Base-by-base conservation (phyloP, 805 yeast species). In the Cyberlindnera samutprakarnensis region DNA sequence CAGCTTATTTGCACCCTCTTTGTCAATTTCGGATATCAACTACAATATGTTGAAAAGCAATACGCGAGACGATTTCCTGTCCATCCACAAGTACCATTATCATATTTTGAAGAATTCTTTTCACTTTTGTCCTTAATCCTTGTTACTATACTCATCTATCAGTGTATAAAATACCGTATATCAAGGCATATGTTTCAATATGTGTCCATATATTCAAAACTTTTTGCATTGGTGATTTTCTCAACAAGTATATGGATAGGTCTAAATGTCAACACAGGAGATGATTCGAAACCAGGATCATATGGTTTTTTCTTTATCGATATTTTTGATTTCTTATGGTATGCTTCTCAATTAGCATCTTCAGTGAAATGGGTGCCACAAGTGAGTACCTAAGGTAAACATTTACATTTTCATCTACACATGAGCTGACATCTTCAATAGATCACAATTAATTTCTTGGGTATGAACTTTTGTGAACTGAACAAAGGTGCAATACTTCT, bases 321-420 rank as follows among this genome's bases (percentile, higher is more conserved):
- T 38, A 49, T 62, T 20, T 38, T 65, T 4, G 68, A 68, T 32
- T 57, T 39, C 27, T 9, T 64, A 4, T 67, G 72, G 73, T 36
- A 62, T 0, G 25, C 53, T 1, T 53, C 56, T 9, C 53, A 54
- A 22, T 7, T 50, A 8, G 18, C 54, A 0, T 40, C 41, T 2
- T 22, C 51, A 2, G 25, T 59, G 16, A 54, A 54, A 31, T 47
- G 56, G 25, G 18, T 58, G 4, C 75, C 77, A 0, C 75, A 69
- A 32, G 43, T 39, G 20, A 5, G 43, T 39, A 19, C 18, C 15
- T 14, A 14, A 25, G n/a, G 6, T 30, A 26, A 6, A 4, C 12
- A 14, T 20, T 5, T 16, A 16, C 10, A 7, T 19, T 19, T 7
- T 19, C 21, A 7, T 19, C 21, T 8, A 10, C 7, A 8, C 21